A percentile compares a stretch with the other conserved stretches of the same genome.
These are phyloP conservation scores for Fusarium scirpi DNA, from an alignment of 2,329 filamentous ascomycete genomes.

Conservation along the genomic window DNA sequence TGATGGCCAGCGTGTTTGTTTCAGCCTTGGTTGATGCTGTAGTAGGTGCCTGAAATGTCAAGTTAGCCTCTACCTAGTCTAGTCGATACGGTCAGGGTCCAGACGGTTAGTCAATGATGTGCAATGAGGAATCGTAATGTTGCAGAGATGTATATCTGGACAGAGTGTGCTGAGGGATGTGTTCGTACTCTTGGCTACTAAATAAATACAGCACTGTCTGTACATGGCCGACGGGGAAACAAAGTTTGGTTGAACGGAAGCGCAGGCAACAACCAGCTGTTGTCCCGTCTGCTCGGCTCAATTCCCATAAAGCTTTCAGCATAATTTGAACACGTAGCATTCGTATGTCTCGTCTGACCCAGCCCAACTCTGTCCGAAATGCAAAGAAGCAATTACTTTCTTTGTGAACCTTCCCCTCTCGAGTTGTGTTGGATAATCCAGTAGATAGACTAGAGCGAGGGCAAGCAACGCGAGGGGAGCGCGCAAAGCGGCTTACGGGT, in stretches of 20 bases:
- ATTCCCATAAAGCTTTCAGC: not conserved
- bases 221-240: not conserved
- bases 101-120: constrained; percentile 2
- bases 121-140: not conserved
- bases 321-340: not conserved
- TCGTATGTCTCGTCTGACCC: not conserved
- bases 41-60: constrained; percentile 15
- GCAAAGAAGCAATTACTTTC: not conserved
- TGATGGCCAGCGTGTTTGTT: constrained; percentile 27
- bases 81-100: not conserved
- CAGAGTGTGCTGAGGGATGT: not conserved
- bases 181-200: not conserved
- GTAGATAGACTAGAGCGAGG: not conserved
- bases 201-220: not conserved
- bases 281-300: not conserved
- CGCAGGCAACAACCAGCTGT: not conserved
- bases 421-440: not conserved
- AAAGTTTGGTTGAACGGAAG: constrained; percentile 1
- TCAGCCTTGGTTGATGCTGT: constrained; percentile 25
- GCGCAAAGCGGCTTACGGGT: constrained; percentile 18
- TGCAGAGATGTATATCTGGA: not conserved
- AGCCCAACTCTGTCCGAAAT: not conserved
- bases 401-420: not conserved
- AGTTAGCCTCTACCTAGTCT: constrained; percentile 7
- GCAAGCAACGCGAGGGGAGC: not conserved